A percentile compares a stretch with the other conserved stretches of the same genome.
These are phyloP conservation scores for Oryza punctata DNA, from an alignment of 176 grass and related monocot species.

Conservation along the genomic window DNA sequence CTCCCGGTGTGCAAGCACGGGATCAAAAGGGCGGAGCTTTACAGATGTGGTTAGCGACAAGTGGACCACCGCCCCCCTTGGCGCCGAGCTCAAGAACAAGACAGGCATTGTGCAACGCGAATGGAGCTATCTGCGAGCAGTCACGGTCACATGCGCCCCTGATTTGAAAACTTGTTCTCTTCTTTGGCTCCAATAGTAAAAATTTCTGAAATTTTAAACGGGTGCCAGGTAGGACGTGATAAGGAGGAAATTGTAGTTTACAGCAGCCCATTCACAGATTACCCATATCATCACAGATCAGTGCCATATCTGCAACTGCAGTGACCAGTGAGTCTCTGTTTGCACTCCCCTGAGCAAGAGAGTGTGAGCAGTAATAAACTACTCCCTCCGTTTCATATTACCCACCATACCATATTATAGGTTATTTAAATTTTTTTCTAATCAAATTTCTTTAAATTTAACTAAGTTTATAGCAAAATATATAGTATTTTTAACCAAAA, in stretches of 20 bases:
- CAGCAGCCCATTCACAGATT: conserved; percentile 14
- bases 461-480: too few species aligned
- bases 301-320: not conserved
- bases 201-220: conserved; percentile 3
- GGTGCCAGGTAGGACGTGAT: conserved; percentile 21
- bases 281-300: not conserved
- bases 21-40: conserved; percentile 42
- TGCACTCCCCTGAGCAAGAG: not conserved
- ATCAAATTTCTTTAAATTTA: too few species aligned
- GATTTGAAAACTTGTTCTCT: conserved; percentile 58
- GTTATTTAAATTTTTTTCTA: too few species aligned
- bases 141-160: conserved; percentile 48
- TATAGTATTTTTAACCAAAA: too few species aligned
- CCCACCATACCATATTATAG: too few species aligned
- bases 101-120: conserved; percentile 24
- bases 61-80: conserved; percentile 45
- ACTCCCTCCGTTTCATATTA: too few species aligned
- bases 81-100: conserved; percentile 56
- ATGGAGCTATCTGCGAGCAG: conserved; percentile 51
- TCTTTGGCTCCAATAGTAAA: conserved; percentile 38
- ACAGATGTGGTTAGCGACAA: conserved; percentile 46
- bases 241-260: conserved; percentile 22
- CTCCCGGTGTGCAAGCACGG: conserved; percentile 41
- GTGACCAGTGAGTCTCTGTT: not conserved
- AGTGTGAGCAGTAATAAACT: not conserved